Conservation (phyloP, 2,329 filamentous ascomycete species). For the Calonectria leucothoes region DNA sequence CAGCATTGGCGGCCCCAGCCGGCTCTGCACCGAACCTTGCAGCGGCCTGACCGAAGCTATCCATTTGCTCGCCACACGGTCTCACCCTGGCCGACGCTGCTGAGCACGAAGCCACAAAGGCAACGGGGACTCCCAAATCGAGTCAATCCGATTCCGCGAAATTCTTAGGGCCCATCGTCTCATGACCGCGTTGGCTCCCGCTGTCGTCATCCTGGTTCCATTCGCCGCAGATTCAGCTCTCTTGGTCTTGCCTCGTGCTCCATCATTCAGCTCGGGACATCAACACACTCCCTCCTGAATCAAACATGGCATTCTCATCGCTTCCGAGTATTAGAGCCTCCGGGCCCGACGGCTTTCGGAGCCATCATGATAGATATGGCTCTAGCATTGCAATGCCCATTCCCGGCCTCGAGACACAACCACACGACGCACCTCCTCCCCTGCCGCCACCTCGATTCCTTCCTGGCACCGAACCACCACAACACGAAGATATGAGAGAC, state of each 20-base stretch:
- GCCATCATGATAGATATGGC: constrained; percentile 47
- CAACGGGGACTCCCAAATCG: constrained; percentile 21
- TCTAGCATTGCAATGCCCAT: constrained; percentile 56
- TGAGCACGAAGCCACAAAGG: constrained; percentile 25
- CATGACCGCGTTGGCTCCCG: constrained; percentile 40
- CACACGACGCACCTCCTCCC: constrained; percentile 54
- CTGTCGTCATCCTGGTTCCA: constrained; percentile 38
- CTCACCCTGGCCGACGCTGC: constrained; percentile 36
- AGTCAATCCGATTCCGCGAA: constrained; percentile 17
- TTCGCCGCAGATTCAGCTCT: constrained; percentile 39
- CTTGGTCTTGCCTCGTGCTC: constrained; percentile 38
- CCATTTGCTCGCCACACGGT: constrained; percentile 32
- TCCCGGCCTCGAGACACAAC: constrained; percentile 49
- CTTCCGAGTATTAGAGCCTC: constrained; percentile 53
- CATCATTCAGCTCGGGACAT: constrained; percentile 39
- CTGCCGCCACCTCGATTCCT: constrained; percentile 58
- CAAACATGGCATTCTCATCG: constrained; percentile 52
- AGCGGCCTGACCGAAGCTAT: constrained; percentile 41
- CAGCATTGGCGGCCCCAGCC: constrained; percentile 36
- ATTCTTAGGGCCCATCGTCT: constrained; percentile 29
- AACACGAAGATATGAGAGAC: constrained; percentile 46
- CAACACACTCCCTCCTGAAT: constrained; percentile 31
- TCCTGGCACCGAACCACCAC: constrained; percentile 49
- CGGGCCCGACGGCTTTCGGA: constrained; percentile 43
- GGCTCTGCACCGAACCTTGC: constrained; percentile 34